These are phyloP conservation scores for Pseudotulostoma volvatum DNA, from an alignment of 495 filamentous ascomycete species.

Conservation along the genomic window DNA sequence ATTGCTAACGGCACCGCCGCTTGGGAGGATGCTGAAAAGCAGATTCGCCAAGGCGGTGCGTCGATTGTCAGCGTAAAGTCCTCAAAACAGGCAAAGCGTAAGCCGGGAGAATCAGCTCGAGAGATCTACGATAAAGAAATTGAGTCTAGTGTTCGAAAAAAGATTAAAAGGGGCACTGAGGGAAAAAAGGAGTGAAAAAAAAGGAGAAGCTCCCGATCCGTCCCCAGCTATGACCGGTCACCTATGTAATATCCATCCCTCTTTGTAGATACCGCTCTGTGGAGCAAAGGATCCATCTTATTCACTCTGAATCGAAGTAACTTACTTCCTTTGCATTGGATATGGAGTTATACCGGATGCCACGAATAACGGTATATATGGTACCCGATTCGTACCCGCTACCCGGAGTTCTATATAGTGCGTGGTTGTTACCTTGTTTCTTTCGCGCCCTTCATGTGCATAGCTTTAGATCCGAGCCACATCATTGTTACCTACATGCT, in stretches of 20 bases:
- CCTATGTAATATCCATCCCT: conserved; percentile 5
- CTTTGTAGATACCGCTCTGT: conserved; percentile 8
- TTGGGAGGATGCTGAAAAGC: conserved; percentile 76
- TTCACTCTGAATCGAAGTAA: conserved; percentile 8
- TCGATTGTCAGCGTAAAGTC: conserved; percentile 73
- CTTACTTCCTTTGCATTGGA: too few species aligned
- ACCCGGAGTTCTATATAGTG: too few species aligned
- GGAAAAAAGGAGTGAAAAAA: conserved; percentile 18
- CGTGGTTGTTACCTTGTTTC: too few species aligned
- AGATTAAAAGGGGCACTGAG: conserved; percentile 37
- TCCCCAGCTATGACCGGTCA: conserved; percentile 2
- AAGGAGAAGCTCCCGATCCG: conserved; percentile 2
- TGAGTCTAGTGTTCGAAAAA: conserved; percentile 33
- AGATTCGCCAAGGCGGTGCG: conserved; percentile 44
- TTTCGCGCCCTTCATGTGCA: too few species aligned
- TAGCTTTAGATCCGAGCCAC: too few species aligned
- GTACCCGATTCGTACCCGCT: too few species aligned
- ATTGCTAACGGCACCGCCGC: conserved; percentile 51
- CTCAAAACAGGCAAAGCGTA: conserved; percentile 53
- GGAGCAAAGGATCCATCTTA: conserved; percentile 7
- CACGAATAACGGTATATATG: too few species aligned
- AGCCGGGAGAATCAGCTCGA: conserved; percentile 51
- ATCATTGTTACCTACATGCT: too few species aligned
- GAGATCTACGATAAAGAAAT: conserved; percentile 31
- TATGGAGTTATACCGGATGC: too few species aligned